phyloP scores from a whole-genome alignment of 116 monocot species.

The Cymodocea nodosa region DNA sequence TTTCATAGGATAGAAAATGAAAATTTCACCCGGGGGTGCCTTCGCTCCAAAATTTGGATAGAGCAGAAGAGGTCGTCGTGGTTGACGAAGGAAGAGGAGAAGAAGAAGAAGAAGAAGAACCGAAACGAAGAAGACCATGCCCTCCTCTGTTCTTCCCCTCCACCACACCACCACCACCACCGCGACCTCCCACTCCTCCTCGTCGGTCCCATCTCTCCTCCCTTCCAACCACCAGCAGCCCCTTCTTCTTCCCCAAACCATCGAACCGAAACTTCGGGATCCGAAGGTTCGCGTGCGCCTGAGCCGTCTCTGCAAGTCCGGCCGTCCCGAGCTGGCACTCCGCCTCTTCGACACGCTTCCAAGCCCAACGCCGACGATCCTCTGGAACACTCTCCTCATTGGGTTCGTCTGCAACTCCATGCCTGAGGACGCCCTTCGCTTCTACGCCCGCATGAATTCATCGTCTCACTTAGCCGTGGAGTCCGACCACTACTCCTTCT shows the following conservation, averaged over 20 bases:
- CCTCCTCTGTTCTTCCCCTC: constrained; percentile 6
- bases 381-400: constrained; percentile 91
- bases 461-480: constrained; percentile 16
- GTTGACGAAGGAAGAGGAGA: neutral
- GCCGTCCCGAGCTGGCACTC: constrained; percentile 50
- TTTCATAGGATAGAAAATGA: too few species aligned
- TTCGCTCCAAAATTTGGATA: too few species aligned
- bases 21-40: too few species aligned
- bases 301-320: constrained; percentile 64
- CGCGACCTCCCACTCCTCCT: neutral
- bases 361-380: constrained; percentile 45
- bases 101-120: too few species aligned
- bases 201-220: neutral
- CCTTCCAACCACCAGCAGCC: neutral
- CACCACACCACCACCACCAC: neutral
- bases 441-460: constrained; percentile 26
- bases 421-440: constrained; percentile 53
- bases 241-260: neutral
- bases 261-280: neutral
- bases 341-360: constrained; percentile 60
- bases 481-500: constrained; percentile 73
- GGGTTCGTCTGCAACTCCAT: constrained; percentile 72
- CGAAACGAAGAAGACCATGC: neutral
- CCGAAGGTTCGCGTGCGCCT: constrained; percentile 29
- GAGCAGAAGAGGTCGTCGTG: too few species aligned